A percentile compares a stretch with the other conserved stretches of the same genome.
Conservation (phyloP, 345 rosid genomes). For the Ceriops zippeliana region DNA sequence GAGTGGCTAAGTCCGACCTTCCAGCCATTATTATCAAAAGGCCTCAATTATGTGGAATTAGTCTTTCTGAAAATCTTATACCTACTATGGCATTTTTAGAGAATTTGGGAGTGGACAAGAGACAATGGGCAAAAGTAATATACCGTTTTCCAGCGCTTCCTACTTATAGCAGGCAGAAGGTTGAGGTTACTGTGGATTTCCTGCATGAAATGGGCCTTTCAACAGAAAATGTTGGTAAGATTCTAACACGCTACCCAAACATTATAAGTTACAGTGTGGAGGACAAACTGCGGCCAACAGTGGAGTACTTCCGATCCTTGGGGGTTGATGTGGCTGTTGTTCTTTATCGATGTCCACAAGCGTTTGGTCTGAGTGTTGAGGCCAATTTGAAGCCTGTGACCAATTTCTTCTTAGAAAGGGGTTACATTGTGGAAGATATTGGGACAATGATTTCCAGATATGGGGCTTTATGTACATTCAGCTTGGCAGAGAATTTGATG, state of each 20-base stretch:
- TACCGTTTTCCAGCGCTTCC: constrained; percentile 74
- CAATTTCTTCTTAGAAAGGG: constrained; percentile 65
- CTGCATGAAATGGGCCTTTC: constrained; percentile 66
- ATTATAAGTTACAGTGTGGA: constrained; percentile 74
- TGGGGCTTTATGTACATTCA: constrained; percentile 73
- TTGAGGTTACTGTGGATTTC: constrained; percentile 56
- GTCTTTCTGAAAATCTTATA: constrained; percentile 63
- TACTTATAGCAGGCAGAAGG: constrained; percentile 77
- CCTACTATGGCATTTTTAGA: constrained; percentile 81
- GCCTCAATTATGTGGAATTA: constrained; percentile 85
- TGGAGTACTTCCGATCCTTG: constrained; percentile 58
- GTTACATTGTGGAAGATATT: constrained; percentile 54
- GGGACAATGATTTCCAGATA: constrained; percentile 71
- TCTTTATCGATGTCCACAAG: constrained; percentile 66
- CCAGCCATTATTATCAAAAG: constrained; percentile 60
- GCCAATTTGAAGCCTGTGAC: constrained; percentile 74
- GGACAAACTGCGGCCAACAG: constrained; percentile 74
- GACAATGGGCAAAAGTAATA: constrained; percentile 79
- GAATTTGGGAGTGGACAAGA: constrained; percentile 72
- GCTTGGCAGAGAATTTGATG: constrained; percentile 64
- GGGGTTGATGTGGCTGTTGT: constrained; percentile 64
- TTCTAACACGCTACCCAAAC: constrained; percentile 69
- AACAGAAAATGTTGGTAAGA: constrained; percentile 56
- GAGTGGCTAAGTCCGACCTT: constrained; percentile 64
- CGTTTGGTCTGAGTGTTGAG: constrained; percentile 80